These are phyloP conservation scores for Aspergillus pseudotamarii DNA, from an alignment of 2,329 filamentous ascomycete genomes.

Conservation along the genomic window DNA sequence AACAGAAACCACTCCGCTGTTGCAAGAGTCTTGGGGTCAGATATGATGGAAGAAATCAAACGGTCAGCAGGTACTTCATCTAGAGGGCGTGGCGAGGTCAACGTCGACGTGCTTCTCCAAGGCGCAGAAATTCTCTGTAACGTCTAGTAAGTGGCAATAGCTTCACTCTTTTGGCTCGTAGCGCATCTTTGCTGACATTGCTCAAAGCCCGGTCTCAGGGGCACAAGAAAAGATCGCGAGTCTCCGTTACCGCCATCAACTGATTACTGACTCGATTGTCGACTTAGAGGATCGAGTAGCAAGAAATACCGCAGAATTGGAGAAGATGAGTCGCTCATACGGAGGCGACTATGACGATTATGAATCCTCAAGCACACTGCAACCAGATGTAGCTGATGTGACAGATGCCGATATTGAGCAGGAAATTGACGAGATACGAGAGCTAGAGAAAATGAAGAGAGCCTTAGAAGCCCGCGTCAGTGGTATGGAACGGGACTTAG, in stretches of 20 bases:
- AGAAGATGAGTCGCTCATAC: constrained; percentile 66
- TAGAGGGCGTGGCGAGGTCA: constrained; percentile 68
- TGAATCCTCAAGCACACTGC: constrained; percentile 42
- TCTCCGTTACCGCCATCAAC: constrained; percentile 70
- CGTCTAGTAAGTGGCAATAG: constrained; percentile 66
- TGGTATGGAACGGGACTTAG: constrained; percentile 70
- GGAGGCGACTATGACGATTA: constrained; percentile 60
- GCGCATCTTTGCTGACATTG: constrained; percentile 18
- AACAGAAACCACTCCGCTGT: constrained; percentile 76
- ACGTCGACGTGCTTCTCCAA: constrained; percentile 80
- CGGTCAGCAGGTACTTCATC: constrained; percentile 59
- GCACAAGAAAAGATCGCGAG: constrained; percentile 74
- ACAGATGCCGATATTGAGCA: constrained; percentile 48
- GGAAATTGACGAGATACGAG: constrained; percentile 59
- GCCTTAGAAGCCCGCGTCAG: constrained; percentile 65
- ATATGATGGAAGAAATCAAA: constrained; percentile 80
- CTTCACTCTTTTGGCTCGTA: background rate
- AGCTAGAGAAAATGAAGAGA: constrained; percentile 65
- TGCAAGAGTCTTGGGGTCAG: constrained; percentile 82
- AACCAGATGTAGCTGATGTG: constrained; percentile 29
- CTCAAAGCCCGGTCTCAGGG: constrained; percentile 69
- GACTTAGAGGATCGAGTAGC: constrained; percentile 81
- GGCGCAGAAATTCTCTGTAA: constrained; percentile 88
- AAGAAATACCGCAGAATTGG: constrained; percentile 73
- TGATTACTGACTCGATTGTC: constrained; percentile 72